Evolutionary conservation across 2,329 filamentous ascomycete species (phyloP).

Genomic region (Alternaria panax): DNA sequence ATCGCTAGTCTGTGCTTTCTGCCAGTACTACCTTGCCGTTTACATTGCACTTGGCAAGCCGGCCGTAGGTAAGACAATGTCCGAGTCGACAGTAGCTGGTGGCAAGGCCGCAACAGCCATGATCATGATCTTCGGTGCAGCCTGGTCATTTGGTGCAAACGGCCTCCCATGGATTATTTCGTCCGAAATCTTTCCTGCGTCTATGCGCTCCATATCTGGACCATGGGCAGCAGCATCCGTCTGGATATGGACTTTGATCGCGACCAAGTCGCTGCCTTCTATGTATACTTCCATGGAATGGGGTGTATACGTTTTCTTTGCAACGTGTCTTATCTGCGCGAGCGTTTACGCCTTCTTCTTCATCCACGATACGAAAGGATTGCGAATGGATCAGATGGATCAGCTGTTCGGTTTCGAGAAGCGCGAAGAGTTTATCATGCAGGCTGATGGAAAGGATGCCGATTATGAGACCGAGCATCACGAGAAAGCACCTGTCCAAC

Average conservation of each 20-base stretch:
- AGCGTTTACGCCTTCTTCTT: constrained; percentile 52
- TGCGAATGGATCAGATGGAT: constrained; percentile 51
- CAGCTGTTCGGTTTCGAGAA: constrained; percentile 45
- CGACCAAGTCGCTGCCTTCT: constrained; percentile 51
- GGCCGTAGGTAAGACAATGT: constrained; percentile 34
- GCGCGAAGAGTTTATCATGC: constrained; percentile 15
- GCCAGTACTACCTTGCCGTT: constrained; percentile 49
- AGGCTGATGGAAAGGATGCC: constrained; percentile 5
- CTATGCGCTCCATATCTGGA: constrained; percentile 49
- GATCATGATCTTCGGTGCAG: constrained; percentile 52
- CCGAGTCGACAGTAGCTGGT: constrained; percentile 45
- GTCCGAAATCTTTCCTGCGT: constrained; percentile 53
- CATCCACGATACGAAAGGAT: constrained; percentile 51
- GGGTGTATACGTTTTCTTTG: constrained; percentile 53
- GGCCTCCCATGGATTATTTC: constrained; percentile 56
- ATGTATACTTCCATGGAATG: constrained; percentile 53
- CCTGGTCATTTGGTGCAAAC: constrained; percentile 52
- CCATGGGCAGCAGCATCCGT: constrained; percentile 48
- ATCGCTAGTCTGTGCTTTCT: constrained; percentile 46
- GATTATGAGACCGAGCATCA: constrained; percentile 28
- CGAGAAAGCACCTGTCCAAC: constrained; percentile 18
- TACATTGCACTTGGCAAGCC: constrained; percentile 49
- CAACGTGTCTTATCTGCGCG: constrained; percentile 46
- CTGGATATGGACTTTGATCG: constrained; percentile 51
- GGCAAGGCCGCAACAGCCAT: constrained; percentile 51